Percentiles rank a stretch among this genome's conserved stretches.
Evolutionary conservation across 164 flowering plant species (phyloP).

Genomic region (Paratinospora sagittata): DNA sequence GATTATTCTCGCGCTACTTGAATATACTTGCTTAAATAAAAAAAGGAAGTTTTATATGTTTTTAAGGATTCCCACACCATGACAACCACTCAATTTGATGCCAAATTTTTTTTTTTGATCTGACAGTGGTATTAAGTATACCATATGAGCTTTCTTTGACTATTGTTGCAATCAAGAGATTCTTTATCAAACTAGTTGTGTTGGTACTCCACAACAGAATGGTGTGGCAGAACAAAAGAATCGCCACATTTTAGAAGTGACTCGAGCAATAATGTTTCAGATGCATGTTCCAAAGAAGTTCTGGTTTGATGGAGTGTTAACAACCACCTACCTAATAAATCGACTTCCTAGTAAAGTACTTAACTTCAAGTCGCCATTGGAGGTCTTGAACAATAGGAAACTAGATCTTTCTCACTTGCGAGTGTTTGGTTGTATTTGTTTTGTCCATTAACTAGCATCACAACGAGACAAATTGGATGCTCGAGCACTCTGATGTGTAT

Average conservation of each 20-base stretch:
- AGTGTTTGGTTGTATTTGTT: constrained; percentile 3
- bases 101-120: not conserved
- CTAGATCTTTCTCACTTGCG: not conserved
- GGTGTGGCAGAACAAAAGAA: not conserved
- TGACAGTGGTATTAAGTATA: constrained; percentile 1
- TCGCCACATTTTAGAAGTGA: not conserved
- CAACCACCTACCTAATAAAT: not conserved
- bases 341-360: not conserved
- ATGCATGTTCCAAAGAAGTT: not conserved
- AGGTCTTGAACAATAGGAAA: not conserved
- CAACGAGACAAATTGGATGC: constrained; percentile 6
- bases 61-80: constrained; percentile 9
- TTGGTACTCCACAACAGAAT: not conserved
- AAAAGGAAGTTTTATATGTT: not conserved
- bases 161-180: not conserved
- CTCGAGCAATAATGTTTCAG: not conserved
- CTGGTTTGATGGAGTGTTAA: not conserved
- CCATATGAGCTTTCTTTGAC: not conserved
- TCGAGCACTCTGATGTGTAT: not conserved
- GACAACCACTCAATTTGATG: not conserved
- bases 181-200: constrained; percentile 6
- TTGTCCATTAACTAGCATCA: not conserved
- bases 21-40: constrained; percentile 12
- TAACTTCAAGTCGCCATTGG: too few relatives aligned
- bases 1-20: constrained; percentile 5